Percentiles rank a stretch among this genome's conserved stretches.
These are phyloP conservation scores for Pneumocystis carinii DNA, from an alignment of 1,139 yeast species.

Conservation along the genomic window DNA sequence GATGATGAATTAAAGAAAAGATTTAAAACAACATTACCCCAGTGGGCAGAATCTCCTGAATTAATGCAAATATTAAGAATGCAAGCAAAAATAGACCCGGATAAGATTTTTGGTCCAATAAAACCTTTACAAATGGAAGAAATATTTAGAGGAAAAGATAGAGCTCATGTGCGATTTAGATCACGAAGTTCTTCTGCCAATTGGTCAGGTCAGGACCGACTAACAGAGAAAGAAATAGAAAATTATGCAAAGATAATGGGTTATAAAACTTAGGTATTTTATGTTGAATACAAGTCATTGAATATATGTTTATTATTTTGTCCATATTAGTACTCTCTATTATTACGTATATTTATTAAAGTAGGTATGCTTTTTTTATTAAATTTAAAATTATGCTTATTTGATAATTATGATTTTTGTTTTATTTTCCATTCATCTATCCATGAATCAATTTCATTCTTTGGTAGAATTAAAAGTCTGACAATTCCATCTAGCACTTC, in stretches of 20 bases:
- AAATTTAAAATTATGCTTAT: too few species aligned
- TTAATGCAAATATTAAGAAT: constrained; percentile 36
- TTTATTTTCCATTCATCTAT: constrained; percentile 27
- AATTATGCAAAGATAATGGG: constrained; percentile 44
- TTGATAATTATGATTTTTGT: background rate
- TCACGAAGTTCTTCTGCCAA: constrained; percentile 47
- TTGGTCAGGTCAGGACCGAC: constrained; percentile 34
- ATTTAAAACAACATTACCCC: constrained; percentile 37
- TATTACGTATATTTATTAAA: background rate
- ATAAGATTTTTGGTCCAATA: constrained; percentile 60
- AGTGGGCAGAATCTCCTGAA: constrained; percentile 64
- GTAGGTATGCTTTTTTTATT: too few species aligned
- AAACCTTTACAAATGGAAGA: constrained; percentile 55
- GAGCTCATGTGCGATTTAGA: constrained; percentile 32
- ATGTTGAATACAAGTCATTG: background rate
- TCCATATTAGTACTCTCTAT: too few species aligned
- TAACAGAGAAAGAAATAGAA: constrained; percentile 35
- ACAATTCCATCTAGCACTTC: constrained; percentile 69
- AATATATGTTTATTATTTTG: background rate
- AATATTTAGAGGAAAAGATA: constrained; percentile 36
- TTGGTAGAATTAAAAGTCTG: constrained; percentile 68
- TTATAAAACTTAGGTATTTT: constrained; percentile 19
- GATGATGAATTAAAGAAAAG: constrained; percentile 45
- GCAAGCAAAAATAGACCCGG: constrained; percentile 57
- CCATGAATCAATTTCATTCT: constrained; percentile 51